Evolutionary conservation across 2,329 filamentous ascomycete species (phyloP), one percentile per base, ranked within the genome.

Genomic region (Chaetomium globosum): DNA sequence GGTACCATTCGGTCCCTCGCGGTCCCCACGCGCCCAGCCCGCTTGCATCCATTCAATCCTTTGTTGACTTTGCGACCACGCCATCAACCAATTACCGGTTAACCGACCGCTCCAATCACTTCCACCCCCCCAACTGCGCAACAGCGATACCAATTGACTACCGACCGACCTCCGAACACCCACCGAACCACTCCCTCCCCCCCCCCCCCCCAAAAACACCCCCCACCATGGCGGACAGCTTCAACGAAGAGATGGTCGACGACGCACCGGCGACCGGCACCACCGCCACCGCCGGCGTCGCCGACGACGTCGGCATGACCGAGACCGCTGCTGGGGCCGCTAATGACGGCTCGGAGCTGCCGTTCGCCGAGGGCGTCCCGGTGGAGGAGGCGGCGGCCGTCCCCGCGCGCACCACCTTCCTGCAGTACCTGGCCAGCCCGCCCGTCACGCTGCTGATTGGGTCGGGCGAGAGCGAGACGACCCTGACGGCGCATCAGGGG

Each of bases 401-500:
- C 21, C 69, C 74, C 19, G 74, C 78, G 61, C 80, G 80, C 70
- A 70, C 74, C 6, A 79, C 77, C 43, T 88, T 86, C 71, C 76
- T 83, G 58, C 82, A 80, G 72, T 90, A 89, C 71, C 81, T 93
- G 26, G 83, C 81, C 68, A 92, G 88, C 68, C 89, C 90, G 0
- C 81, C 92, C 12, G 85, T 93, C 36, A 86, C 87, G 19, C 77
- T 93, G 31, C 74, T 87, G n/a, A 81, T 92, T 23, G 89, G 89
- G 13, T 77, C 78, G 56, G 87, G 82, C 63, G 85, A 87, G 4
- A 76, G 79, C 1, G 82, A 85, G 71, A 87, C 86, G 10, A 81
- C 87, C 36, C 83, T 97, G 65, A 88, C 87, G 28, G 92, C 92
- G 7, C 93, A 97, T 76, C 89, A 96, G 78, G 88, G 82, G 3